Percentiles rank a stretch among this genome's conserved stretches.
These are phyloP conservation scores for Pyrenophora tritici-repentis DNA, from an alignment of 2,329 filamentous ascomycete genomes.

Conservation along the genomic window DNA sequence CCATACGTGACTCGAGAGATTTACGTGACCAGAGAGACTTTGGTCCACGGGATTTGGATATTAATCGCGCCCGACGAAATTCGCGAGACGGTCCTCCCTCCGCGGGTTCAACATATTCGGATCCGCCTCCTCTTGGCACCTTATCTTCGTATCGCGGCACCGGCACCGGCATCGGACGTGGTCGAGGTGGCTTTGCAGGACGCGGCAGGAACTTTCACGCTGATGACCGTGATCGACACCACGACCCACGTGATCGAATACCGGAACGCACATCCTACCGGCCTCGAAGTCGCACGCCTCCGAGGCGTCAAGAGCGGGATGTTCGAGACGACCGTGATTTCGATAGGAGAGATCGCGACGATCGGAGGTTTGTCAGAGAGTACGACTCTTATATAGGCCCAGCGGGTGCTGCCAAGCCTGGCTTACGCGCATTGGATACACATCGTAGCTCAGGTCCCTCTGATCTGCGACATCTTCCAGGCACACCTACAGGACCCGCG, in stretches of 20 bases:
- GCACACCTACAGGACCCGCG: constrained; percentile 41
- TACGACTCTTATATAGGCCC: constrained; percentile 51
- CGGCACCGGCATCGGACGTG: constrained; percentile 59
- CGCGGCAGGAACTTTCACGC: constrained; percentile 54
- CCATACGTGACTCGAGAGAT: constrained; percentile 62
- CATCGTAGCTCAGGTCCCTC: constrained; percentile 34
- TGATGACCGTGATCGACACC: constrained; percentile 56
- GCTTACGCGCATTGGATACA: constrained; percentile 37
- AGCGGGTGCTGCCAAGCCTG: constrained; percentile 37
- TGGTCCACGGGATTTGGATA: constrained; percentile 66
- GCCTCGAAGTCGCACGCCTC: constrained; percentile 68
- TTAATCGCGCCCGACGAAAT: constrained; percentile 68
- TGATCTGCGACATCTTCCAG: constrained; percentile 41
- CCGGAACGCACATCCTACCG: constrained; percentile 56
- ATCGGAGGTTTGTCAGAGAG: constrained; percentile 52
- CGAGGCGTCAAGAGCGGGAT: constrained; percentile 58
- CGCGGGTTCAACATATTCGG: constrained; percentile 72
- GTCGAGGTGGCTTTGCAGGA: constrained; percentile 55
- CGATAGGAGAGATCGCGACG: constrained; percentile 47
- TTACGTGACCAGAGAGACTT: constrained; percentile 66
- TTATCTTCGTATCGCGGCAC: constrained; percentile 59
- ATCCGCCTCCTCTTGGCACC: constrained; percentile 62
- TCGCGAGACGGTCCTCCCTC: constrained; percentile 76
- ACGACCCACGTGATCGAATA: constrained; percentile 48
- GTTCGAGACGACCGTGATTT: constrained; percentile 47